Conservation (phyloP, 257 asterid species). For the Coffea eugenioides region DNA sequence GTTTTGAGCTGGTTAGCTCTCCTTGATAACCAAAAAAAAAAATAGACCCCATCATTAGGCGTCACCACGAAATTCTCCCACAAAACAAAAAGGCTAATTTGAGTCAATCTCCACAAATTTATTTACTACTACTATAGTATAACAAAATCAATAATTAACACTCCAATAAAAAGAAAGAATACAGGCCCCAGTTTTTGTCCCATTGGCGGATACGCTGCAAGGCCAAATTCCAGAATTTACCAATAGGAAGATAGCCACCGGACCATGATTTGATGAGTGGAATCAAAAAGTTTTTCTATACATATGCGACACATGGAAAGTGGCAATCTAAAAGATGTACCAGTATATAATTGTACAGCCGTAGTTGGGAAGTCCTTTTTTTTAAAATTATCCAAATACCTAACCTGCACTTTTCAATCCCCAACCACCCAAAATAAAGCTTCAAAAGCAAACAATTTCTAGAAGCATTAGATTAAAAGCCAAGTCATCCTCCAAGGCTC, state of each 20-base stretch:
- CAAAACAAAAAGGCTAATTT: background rate
- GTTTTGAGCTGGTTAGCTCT: too few species aligned
- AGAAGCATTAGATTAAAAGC: background rate
- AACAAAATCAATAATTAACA: background rate
- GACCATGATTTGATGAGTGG: background rate
- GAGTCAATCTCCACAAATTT: background rate
- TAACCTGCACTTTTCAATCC: background rate
- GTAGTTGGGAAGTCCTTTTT: slow-evolving; percentile 33
- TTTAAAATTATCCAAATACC: slow-evolving; percentile 10
- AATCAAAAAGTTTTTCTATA: background rate
- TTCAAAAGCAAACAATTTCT: slow-evolving; percentile 9
- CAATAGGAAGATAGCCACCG: slow-evolving; percentile 7
- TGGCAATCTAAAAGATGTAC: background rate
- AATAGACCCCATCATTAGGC: too few species aligned
- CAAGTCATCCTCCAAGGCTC: slow-evolving; percentile 42
- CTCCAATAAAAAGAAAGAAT: too few species aligned
- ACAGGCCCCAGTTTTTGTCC: too few species aligned
- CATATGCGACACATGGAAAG: background rate
- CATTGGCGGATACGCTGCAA: too few species aligned
- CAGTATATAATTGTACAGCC: background rate
- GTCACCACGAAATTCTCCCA: background rate
- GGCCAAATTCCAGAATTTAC: background rate
- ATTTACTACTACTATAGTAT: background rate
- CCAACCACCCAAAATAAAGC: slow-evolving; percentile 10
- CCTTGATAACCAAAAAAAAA: too few species aligned